Evolutionary conservation across 2,329 filamentous ascomycete genomes (phyloP), one percentile per base, ranked within the genome.

Genomic region (Geoglossum cookeanum): DNA sequence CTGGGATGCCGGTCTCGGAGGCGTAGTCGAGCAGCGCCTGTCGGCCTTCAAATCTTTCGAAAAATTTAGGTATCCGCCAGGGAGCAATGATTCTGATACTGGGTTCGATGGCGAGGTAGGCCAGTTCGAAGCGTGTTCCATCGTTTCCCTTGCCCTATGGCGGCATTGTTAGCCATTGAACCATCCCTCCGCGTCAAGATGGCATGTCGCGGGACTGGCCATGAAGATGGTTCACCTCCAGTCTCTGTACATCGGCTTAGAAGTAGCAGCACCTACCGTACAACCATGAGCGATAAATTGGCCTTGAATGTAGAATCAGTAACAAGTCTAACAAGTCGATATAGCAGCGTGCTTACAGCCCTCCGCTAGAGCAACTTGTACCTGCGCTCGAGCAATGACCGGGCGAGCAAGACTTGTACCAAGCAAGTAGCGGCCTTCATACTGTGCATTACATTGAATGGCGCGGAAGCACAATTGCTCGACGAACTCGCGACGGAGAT

Each of bases 391-490:
- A 51, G 72, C 72, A 60, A 74, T 74, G 53, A 74, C 72, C 56
- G 72, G 70, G 56, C 72, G 71, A 59, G 72, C 72, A 37, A 66
- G 62, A 13, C 61, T 63, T 39, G 64, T 66, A 4, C 64, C 73
- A 22, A 9, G 17, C 42, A 9, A 45, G 42, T 17, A 22, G 22
- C 22, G 22, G 22, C 82, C 81, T 74, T 88, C 80, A 68, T 82
- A 84, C 68, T 81, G 78, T 60, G 79, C 80, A 63, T 78, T 79
- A 71, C 81, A 87, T 70, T 87, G 84, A 61, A 92, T 79, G 60
- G 86, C 86, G 55, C 79, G 83, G 78, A 83, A 90, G 75, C 83
- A 84, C 51, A 91, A 76, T 73, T 91, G 79, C 64, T 89, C 83
- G 63, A 91, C 80, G 65, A 91, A 89, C 70, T 87, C 83, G 63